phyloP scores from a whole-genome alignment of 1,139 yeast species.

The Blastobotrys indianensis region DNA sequence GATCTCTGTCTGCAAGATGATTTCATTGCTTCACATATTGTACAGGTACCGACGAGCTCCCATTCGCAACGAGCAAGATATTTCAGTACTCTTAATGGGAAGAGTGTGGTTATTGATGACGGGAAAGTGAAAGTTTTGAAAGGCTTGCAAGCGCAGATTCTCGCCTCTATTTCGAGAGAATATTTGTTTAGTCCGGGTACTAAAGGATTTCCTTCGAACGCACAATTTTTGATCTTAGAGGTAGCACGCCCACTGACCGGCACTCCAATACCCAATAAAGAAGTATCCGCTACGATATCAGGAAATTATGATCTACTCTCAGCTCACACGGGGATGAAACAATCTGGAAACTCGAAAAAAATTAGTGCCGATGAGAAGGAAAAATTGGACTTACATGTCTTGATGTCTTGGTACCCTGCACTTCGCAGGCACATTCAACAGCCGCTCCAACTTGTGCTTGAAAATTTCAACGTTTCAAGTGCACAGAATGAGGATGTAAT shows the following conservation, averaged over 20 bases:
- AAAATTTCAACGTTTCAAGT: slow-evolving; percentile 32
- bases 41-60: slow-evolving; percentile 38
- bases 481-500: slow-evolving; percentile 34
- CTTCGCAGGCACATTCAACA: slow-evolving; percentile 28
- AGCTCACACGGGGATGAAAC: neutral
- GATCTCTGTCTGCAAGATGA: slow-evolving; percentile 63
- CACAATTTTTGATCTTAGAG: slow-evolving; percentile 43
- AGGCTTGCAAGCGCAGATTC: slow-evolving; percentile 47
- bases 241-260: slow-evolving; percentile 46
- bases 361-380: slow-evolving; percentile 12
- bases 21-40: slow-evolving; percentile 65
- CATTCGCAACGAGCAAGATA: slow-evolving; percentile 42
- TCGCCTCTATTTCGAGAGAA: slow-evolving; percentile 42
- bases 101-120: slow-evolving; percentile 53
- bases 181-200: slow-evolving; percentile 42
- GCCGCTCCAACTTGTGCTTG: slow-evolving; percentile 34
- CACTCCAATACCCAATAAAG: slow-evolving; percentile 22
- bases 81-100: slow-evolving; percentile 55
- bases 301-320: slow-evolving; percentile 12
- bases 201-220: slow-evolving; percentile 44
- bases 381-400: slow-evolving; percentile 20
- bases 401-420: slow-evolving; percentile 28
- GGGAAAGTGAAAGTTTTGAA: slow-evolving; percentile 41
- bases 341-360: neutral
- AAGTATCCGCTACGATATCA: slow-evolving; percentile 21